Percentiles rank a stretch among this genome's conserved stretches.
phyloP scores from a whole-genome alignment of 2,329 filamentous ascomycete genomes.

The Blastomyces gilchristii region DNA sequence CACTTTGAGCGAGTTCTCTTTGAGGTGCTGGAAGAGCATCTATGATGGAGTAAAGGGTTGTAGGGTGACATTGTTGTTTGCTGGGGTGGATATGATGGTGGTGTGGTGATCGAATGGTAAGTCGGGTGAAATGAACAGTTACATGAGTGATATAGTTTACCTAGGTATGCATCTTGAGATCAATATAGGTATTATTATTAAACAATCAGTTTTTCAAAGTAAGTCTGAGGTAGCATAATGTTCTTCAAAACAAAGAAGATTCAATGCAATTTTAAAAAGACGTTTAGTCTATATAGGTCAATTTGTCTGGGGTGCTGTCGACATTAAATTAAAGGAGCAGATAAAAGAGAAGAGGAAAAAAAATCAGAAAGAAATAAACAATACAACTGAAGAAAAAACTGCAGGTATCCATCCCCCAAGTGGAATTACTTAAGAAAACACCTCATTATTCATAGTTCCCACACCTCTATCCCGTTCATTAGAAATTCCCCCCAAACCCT shows the following conservation, averaged over 20 bases:
- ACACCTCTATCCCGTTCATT: neutral
- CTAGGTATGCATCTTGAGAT: neutral
- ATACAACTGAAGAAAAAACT: neutral
- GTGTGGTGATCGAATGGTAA: neutral
- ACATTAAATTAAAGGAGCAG: too few relatives aligned
- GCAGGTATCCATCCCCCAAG: neutral
- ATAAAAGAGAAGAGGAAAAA: too few relatives aligned
- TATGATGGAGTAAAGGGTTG: slow-evolving; percentile 13
- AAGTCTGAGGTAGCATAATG: neutral
- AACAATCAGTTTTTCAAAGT: neutral
- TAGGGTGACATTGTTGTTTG: neutral
- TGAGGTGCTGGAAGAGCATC: slow-evolving; percentile 17
- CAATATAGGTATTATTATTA: neutral
- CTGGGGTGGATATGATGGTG: neutral
- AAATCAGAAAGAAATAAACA: too few relatives aligned
- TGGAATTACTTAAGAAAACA: neutral
- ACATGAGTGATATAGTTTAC: neutral
- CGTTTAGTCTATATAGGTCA: neutral
- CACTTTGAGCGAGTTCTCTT: slow-evolving; percentile 18
- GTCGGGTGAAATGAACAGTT: too few relatives aligned
- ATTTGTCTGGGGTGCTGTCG: too few relatives aligned
- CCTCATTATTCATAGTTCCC: neutral
- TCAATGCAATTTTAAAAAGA: neutral
- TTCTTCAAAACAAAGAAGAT: neutral
- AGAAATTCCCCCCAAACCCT: neutral